Conservation (phyloP, 2,329 filamentous ascomycete genomes). For the Phyllosticta citrichinensis region DNA sequence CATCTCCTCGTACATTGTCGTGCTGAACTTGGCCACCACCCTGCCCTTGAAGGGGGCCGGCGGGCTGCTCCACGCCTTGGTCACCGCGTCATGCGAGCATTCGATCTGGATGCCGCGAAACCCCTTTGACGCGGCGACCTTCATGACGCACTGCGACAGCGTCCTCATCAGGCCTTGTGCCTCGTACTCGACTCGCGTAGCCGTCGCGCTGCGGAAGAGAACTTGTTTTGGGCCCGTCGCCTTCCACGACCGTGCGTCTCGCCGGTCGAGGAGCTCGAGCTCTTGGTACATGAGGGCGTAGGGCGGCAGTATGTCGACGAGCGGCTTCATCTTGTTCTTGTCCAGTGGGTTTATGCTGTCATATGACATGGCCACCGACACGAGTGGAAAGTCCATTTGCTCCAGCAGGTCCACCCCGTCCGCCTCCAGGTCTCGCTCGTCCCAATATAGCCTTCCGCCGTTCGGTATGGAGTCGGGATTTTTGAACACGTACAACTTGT, state of each 20-base stretch:
- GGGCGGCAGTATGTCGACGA: conserved; percentile 18
- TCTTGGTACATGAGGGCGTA: conserved; percentile 18
- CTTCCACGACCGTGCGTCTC: conserved; percentile 20
- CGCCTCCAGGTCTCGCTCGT: conserved; percentile 16
- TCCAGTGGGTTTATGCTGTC: conserved; percentile 22
- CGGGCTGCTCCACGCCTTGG: conserved; percentile 20
- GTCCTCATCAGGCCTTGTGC: conserved; percentile 25
- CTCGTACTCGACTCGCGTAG: conserved; percentile 27
- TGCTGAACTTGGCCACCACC: conserved; percentile 18
- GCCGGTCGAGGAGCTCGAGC: conserved; percentile 16
- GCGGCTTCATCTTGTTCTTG: conserved; percentile 15
- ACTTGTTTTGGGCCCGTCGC: conserved; percentile 21
- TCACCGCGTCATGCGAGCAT: conserved; percentile 21
- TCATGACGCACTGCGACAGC: conserved; percentile 28
- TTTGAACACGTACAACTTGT: conserved; percentile 29
- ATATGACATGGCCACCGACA: conserved; percentile 28
- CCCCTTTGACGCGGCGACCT: conserved; percentile 23
- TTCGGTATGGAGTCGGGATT: conserved; percentile 19
- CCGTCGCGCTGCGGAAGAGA: conserved; percentile 28
- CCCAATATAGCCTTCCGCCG: conserved; percentile 21
- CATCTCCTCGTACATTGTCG: conserved; percentile 17
- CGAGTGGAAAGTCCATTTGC: conserved; percentile 32
- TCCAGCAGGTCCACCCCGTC: conserved; percentile 15
- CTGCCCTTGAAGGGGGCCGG: conserved; percentile 18
- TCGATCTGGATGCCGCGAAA: conserved; percentile 29